Evolutionary conservation across 352 stramenopile species (phyloP).

Genomic region (Phytopythium ostracodes): DNA sequence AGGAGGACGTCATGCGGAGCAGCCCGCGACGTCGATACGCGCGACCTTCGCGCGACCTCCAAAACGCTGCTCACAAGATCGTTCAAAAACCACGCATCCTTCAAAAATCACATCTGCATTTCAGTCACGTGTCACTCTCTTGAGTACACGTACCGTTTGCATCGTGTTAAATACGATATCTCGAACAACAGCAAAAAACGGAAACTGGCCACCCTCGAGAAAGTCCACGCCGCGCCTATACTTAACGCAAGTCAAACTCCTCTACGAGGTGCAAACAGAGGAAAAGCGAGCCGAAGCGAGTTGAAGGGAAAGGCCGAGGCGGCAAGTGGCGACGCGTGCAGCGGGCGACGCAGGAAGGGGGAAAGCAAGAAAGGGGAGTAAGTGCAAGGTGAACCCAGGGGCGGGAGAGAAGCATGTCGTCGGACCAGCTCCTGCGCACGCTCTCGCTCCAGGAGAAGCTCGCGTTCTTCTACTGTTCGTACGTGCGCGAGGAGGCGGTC

Average conservation of each 20-base stretch:
- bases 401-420: background rate
- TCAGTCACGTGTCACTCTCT: background rate
- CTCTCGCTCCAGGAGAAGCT: slow-evolving; percentile 74
- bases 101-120: background rate
- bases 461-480: slow-evolving; percentile 68
- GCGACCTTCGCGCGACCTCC: slow-evolving; percentile 9
- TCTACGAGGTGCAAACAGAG: background rate
- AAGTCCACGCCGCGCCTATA: background rate
- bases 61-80: background rate
- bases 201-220: background rate
- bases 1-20: slow-evolving; percentile 5
- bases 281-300: background rate
- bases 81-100: background rate
- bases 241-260: background rate
- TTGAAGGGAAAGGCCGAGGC: background rate
- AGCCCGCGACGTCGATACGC: slow-evolving; percentile 5
- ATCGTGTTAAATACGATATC: background rate
- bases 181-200: background rate
- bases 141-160: background rate
- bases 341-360: too few species aligned
- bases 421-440: slow-evolving; percentile 23
- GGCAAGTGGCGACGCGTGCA: background rate
- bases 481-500: slow-evolving; percentile 54
- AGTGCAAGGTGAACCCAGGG: background rate
- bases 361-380: background rate